A percentile compares a stretch with the other conserved stretches of the same genome.
phyloP scores from a whole-genome alignment of 2,329 filamentous ascomycete species.

The Aspergillus versicolor region DNA sequence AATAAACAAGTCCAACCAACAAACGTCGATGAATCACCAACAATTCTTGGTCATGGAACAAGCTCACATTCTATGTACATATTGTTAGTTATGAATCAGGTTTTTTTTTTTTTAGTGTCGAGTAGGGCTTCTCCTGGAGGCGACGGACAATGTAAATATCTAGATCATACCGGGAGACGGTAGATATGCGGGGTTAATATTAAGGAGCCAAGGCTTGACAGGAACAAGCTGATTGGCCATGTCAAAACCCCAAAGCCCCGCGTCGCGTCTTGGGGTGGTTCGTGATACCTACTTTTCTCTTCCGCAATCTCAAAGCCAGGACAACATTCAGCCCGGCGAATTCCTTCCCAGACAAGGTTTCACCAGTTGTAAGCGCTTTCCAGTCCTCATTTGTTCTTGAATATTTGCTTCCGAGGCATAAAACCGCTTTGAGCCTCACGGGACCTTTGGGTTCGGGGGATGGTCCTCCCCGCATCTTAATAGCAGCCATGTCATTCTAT shows the following conservation, averaged over 20 bases:
- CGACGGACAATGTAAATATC: too few relatives aligned
- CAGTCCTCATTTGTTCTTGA: not conserved
- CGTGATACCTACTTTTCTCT: not conserved
- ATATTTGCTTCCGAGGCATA: not conserved
- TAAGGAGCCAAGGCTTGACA: not conserved
- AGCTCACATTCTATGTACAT: not conserved
- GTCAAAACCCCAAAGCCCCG: conserved; percentile 3
- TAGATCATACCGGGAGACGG: too few relatives aligned
- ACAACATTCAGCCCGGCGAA: not conserved
- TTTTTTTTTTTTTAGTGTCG: too few relatives aligned
- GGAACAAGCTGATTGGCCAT: conserved; percentile 4
- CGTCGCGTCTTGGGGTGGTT: not conserved
- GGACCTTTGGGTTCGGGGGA: not conserved
- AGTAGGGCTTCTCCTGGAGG: too few relatives aligned
- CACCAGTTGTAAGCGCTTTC: not conserved
- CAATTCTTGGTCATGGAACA: not conserved
- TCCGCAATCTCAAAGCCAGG: not conserved
- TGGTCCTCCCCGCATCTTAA: not conserved
- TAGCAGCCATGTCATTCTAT: not conserved
- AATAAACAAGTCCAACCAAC: not conserved
- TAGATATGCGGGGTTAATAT: too few relatives aligned
- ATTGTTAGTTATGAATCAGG: not conserved
- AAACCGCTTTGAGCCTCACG: not conserved
- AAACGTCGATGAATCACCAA: not conserved
- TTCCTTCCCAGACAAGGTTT: not conserved